Base-by-base conservation (phyloP, 2,329 filamentous ascomycete genomes). In the Trichoderma citrinoviride region DNA sequence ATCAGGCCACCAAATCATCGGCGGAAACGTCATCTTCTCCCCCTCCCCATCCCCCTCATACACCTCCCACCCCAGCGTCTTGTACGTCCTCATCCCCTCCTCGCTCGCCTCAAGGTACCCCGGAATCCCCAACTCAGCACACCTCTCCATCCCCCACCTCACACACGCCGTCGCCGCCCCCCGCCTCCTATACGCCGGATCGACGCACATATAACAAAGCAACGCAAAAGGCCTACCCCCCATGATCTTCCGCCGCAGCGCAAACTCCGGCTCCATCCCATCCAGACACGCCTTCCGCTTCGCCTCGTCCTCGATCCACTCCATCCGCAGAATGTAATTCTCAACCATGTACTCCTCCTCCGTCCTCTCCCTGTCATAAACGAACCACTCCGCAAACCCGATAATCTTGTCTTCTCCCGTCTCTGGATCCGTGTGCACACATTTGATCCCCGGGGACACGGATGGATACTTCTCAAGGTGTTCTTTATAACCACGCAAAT, bases 21-120 rank as follows among this genome's bases (percentile, higher is more conserved):
- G 61, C 25, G 65, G 61, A 49, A 52, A 65, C 44, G 23, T 23
- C 41, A 65, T 7, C 25, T 46, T 6, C 19, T 37, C 25, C 3
- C 40, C 15, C 19, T 54, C 25, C 5, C 40, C 44, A 7, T 40
- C 21, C 1, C 43, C 65, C 14, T 47, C 40, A 21, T 53, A 46
- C 3, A 50, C 53, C 40, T 66, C 54, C 58, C 60, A 66, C 40
- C 66, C 64, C 17, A 67, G 33, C 14, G 43, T 57, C 53, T 55
- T 47, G 46, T 66, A 67, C 64, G 65, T 47, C 37, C 33, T 62
- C 60, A 54, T 56, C 27, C 66, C 66, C 19, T 66, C 64, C 27
- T 63, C 64, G 8, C 64, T 67, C 52, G 66, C 64, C 64, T 67
- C 66, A 41, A 67, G 37, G 50, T 66, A 67, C 15, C 57, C 64